Evolutionary conservation across 345 rosid genomes (phyloP).

Genomic region (Citropsis articulata): DNA sequence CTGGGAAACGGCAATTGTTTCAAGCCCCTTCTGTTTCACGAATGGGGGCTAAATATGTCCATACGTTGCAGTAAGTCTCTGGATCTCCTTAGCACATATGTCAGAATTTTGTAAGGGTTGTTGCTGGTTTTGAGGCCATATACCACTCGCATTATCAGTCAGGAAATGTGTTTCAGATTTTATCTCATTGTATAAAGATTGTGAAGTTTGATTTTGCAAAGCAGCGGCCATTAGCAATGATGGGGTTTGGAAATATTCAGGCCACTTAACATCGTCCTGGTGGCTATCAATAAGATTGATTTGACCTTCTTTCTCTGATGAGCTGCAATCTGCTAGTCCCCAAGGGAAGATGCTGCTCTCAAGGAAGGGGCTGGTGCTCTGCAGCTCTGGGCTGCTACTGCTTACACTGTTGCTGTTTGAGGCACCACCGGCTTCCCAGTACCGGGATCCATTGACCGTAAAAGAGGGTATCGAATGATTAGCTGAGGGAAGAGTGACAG

Average conservation of each 20-base stretch:
- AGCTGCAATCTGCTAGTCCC: conserved; percentile 53
- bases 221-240: conserved; percentile 48
- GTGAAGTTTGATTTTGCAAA: conserved; percentile 57
- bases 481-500: conserved; percentile 31
- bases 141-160: conserved; percentile 35
- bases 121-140: conserved; percentile 54
- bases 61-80: conserved; percentile 37
- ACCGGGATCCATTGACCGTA: conserved; percentile 26
- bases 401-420: conserved; percentile 36
- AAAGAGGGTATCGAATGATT: conserved; percentile 35
- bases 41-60: conserved; percentile 31
- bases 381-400: conserved; percentile 48
- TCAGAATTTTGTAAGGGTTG: conserved; percentile 34
- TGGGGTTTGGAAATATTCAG: conserved; percentile 48
- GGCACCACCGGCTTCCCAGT: conserved; percentile 38
- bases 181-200: conserved; percentile 52
- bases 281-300: conserved; percentile 31
- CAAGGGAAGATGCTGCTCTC: conserved; percentile 48
- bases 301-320: conserved; percentile 42
- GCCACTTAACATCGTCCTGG: conserved; percentile 41
- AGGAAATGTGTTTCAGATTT: conserved; percentile 68
- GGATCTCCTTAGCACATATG: conserved; percentile 32
- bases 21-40: not conserved
- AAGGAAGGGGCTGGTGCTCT: conserved; percentile 48
- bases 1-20: conserved; percentile 12